Base-by-base conservation (phyloP, 1,284 basidiomycete species). In the Taiwanofungus camphoratus region DNA sequence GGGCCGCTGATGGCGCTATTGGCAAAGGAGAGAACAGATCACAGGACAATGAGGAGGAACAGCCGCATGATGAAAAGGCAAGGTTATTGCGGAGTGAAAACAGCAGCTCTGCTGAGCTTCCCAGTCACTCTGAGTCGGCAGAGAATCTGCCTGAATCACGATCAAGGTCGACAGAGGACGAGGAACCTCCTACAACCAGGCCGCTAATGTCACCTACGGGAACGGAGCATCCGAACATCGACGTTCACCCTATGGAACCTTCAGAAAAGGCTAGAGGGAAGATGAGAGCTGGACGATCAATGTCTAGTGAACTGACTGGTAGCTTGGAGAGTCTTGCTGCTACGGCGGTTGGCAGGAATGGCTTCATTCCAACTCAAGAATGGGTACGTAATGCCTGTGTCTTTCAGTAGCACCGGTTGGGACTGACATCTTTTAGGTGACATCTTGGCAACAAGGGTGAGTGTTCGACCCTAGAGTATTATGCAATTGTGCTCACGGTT, bases 361-460 rank as follows among this genome's bases (percentile, higher is more conserved):
- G 91, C 1, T 97, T 95, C 63, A 73, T 92, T 3, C 92, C 93
- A 5, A 94, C 91, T 2, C 89, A 95, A 60, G 90, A 91, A 76
- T 97, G 93, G 92, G 91, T 91, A 46, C 61, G 80, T n/a, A n/a
- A n/a, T n/a, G n/a, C n/a, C n/a, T n/a, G n/a, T n/a, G n/a, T n/a
- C n/a, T 68, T 33, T 41, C 20, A 11, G 20, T 9, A 33, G 4
- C 7, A 8, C 16, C 13, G 27, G 13, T 5, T 3, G 7, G 23
- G 22, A n/a, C 15, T 24, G 13, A 33, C 1, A 41, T 26, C 20
- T 39, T 36, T 42, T 44, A 85, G 82, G 83, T 90, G 4, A 78
- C 84, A 27, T 90, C 87, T 1, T 92, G 88, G 89, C 83, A 90
- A 49, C 82, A 87, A 71, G 88, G 88, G 87, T 87, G 52, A 56